These are phyloP conservation scores for Babesia ovata DNA, from an alignment of 169 alveolate species.

Conservation along the genomic window DNA sequence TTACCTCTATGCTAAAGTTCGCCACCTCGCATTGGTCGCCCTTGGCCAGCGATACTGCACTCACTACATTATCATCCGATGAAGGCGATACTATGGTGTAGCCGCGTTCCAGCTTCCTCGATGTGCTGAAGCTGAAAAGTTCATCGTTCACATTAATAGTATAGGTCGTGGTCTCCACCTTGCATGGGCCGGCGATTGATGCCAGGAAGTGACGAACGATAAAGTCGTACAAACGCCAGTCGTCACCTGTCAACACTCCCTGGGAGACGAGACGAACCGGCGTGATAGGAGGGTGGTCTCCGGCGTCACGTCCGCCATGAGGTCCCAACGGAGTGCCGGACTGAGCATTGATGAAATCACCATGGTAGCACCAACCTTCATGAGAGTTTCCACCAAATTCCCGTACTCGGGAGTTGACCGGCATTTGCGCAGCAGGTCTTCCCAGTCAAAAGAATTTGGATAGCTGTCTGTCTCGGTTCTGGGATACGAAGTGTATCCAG, in stretches of 20 bases:
- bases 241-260: constrained; percentile 28
- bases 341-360: constrained; percentile 62
- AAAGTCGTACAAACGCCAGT: constrained; percentile 26
- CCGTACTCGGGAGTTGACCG: constrained; percentile 17
- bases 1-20: constrained; percentile 12
- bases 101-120: constrained; percentile 24
- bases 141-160: constrained; percentile 10
- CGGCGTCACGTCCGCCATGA: constrained; percentile 89
- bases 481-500: constrained; percentile 93
- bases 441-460: constrained; percentile 84
- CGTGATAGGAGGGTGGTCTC: constrained; percentile 97
- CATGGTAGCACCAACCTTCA: not conserved
- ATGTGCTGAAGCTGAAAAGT: not conserved
- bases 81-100: constrained; percentile 12
- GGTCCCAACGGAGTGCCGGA: constrained; percentile 55
- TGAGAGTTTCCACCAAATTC: constrained; percentile 1
- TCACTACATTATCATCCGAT: not conserved
- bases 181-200: constrained; percentile 46
- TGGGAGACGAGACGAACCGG: constrained; percentile 77
- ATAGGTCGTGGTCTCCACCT: constrained; percentile 16
- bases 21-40: constrained; percentile 35
- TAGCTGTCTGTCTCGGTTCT: constrained; percentile 93
- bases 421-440: constrained; percentile 24
- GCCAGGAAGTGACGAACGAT: constrained; percentile 44
- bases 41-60: not conserved